phyloP scores from a whole-genome alignment of 228 moss, liverwort and hornwort genomes.

The Sphagnum fallax region DNA sequence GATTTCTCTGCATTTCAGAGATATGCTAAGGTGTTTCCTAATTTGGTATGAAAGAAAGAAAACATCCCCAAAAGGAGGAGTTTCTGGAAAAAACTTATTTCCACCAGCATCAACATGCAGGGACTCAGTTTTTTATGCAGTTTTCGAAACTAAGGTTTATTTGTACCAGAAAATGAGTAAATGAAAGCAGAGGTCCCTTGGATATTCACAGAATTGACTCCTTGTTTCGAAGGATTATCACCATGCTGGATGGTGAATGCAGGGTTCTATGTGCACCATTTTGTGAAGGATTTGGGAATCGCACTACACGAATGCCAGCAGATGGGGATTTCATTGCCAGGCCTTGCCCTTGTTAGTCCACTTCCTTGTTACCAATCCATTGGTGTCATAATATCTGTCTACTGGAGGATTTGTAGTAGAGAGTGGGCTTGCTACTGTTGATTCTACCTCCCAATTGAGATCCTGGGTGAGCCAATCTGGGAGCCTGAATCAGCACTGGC shows the following conservation, averaged over 20 bases:
- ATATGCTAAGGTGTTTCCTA: no score
- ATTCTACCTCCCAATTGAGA: background rate
- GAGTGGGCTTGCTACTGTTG: background rate
- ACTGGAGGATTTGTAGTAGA: background rate
- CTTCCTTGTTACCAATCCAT: background rate
- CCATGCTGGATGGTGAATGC: conserved; percentile 5
- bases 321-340: conserved; percentile 83
- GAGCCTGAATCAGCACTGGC: background rate
- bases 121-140: no score
- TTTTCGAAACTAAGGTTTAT: no score
- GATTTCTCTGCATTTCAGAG: no score
- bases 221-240: no score
- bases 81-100: no score
- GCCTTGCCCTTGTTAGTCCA: conserved; percentile 71
- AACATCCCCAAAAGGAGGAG: no score
- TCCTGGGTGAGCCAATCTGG: background rate
- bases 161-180: no score
- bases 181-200: no score
- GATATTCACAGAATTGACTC: no score
- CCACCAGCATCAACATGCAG: no score
- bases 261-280: conserved; percentile 90
- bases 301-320: conserved; percentile 78
- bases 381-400: background rate
- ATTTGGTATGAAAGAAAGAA: no score
- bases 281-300: conserved; percentile 94